These are phyloP conservation scores for Fusarium torulosum DNA, from an alignment of 2,329 filamentous ascomycete genomes.

Conservation along the genomic window DNA sequence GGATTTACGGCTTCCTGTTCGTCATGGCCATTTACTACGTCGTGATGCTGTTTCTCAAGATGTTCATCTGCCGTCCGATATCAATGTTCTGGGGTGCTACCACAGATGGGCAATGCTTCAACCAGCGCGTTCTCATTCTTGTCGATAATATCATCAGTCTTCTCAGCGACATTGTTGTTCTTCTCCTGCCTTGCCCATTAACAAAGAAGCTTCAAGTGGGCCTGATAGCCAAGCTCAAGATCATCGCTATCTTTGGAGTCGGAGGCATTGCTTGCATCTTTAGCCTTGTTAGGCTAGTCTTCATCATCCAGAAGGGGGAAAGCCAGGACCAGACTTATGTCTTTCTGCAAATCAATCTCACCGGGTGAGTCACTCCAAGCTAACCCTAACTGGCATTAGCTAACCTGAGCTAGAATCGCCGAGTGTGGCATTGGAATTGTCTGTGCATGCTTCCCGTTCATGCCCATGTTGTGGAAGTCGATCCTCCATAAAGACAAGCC, in stretches of 20 bases:
- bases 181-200: constrained; percentile 22
- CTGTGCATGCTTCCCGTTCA: constrained; percentile 36
- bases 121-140: constrained; percentile 21
- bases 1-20: constrained; percentile 26
- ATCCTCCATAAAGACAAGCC: constrained; percentile 32
- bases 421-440: constrained; percentile 35
- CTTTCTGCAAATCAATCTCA: constrained; percentile 34
- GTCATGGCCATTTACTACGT: constrained; percentile 28
- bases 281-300: constrained; percentile 24
- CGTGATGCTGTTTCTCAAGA: constrained; percentile 28
- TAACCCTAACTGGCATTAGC: accelerated
- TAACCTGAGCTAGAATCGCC: constrained; percentile 17
- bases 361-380: not conserved
- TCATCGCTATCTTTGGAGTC: constrained; percentile 27
- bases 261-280: constrained; percentile 30
- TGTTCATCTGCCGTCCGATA: constrained; percentile 30
- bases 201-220: constrained; percentile 36
- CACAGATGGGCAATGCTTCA: constrained; percentile 25
- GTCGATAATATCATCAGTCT: constrained; percentile 37
- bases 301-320: constrained; percentile 29
- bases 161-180: constrained; percentile 23
- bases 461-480: constrained; percentile 38
- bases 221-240: constrained; percentile 28
- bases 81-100: constrained; percentile 30
- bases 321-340: constrained; percentile 30